Base-by-base conservation (phyloP, 2,329 filamentous ascomycete species). In the Cladosporium sp. region DNA sequence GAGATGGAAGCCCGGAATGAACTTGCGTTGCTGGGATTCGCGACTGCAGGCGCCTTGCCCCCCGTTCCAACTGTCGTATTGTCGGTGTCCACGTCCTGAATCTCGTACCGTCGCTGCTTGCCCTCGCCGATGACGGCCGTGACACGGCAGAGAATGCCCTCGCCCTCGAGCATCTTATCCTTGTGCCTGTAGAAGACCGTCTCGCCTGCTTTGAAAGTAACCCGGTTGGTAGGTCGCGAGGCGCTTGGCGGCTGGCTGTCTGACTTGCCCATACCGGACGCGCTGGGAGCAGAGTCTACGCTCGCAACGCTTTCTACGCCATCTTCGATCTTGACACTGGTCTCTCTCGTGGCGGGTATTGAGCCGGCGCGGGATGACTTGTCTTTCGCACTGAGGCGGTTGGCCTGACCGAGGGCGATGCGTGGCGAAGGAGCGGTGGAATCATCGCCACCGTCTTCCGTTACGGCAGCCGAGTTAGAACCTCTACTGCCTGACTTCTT, bases 81-180 rank as follows among this genome's bases (percentile, higher is more conserved):
- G 18, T 56, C 54, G 11, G 62, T 63, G 49, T 78, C 75, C 9
- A 71, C 67, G 56, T 78, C 75, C 54, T 75, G 74, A 51, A 78
- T 75, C 58, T 78, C 75, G 64, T 78, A 78, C 3, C 74, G 73
- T 19, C 75, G 71, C 58, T 77, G 74, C 54, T 77, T 78, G 51
- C 74, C 75, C 56, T 78, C 75, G 52, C 75, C 75, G 20, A 77
- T 76, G n/a, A 78, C 73, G 27, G 66, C 65, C 4, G 75, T 77
- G 38, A 78, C 72, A 48, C 70, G 68, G 61, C 74, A 77, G 18
- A 78, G 67, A 29, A 77, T 77, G 52, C 75, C 75, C 64, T 77
- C 74, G 58, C 75, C 75, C 61, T 77, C 74, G 4, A 58, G 58
- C 12, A 56, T 48, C 59, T 66, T 51, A 34, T 57, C 60, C 61